Evolutionary conservation across 768 basidiomycete genomes (phyloP).

Genomic region (Tephrocybe rancida): DNA sequence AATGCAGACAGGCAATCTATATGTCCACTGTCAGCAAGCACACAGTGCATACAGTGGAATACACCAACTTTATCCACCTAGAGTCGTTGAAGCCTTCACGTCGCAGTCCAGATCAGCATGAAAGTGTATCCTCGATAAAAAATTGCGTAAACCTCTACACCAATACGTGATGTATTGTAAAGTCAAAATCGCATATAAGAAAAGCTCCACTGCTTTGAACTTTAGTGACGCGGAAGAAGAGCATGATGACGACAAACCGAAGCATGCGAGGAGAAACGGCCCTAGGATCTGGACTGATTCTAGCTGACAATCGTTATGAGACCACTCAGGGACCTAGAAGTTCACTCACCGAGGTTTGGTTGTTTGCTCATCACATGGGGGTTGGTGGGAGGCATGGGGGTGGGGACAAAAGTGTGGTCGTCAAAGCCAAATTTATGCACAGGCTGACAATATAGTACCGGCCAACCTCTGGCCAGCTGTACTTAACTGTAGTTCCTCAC

Average conservation of each 20-base stretch:
- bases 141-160: background rate
- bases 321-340: background rate
- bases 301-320: background rate
- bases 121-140: background rate
- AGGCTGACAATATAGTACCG: too few species aligned
- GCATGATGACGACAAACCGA: background rate
- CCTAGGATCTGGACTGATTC: background rate
- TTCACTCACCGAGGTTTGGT: background rate
- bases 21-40: background rate
- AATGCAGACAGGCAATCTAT: background rate
- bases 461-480: too few species aligned
- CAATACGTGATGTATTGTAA: background rate
- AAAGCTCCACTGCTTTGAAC: background rate
- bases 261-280: background rate
- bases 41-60: background rate
- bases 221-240: background rate
- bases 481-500: too few species aligned
- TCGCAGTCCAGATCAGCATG: background rate
- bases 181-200: background rate
- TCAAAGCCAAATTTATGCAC: too few species aligned
- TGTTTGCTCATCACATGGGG: too few species aligned
- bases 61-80: slow-evolving; percentile 1
- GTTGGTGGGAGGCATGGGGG: too few species aligned
- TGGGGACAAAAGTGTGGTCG: too few species aligned
- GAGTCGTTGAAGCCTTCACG: slow-evolving; percentile 1